phyloP scores from a whole-genome alignment of 805 yeast genomes.

The Priceomyces medius region DNA sequence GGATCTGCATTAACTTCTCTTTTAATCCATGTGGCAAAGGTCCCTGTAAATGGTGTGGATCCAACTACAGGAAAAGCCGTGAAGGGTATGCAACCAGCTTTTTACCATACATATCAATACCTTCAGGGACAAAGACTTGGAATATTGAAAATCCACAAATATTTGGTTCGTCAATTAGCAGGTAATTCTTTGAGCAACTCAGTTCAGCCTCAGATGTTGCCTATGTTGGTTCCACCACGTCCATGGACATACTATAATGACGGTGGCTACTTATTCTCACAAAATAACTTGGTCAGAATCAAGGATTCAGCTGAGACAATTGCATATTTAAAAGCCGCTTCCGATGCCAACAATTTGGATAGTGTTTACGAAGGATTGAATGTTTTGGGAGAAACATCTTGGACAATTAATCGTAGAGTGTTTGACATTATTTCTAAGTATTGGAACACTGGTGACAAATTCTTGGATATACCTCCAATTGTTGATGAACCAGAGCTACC shows the following conservation, averaged over 20 bases:
- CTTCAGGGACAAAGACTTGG: slow-evolving; percentile 79
- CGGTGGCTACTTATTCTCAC: slow-evolving; percentile 81
- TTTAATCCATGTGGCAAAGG: slow-evolving; percentile 77
- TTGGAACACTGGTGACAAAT: slow-evolving; percentile 86
- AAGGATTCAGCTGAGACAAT: slow-evolving; percentile 85
- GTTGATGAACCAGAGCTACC: slow-evolving; percentile 46
- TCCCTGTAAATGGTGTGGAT: slow-evolving; percentile 75
- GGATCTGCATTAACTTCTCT: slow-evolving; percentile 79
- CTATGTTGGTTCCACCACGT: slow-evolving; percentile 89
- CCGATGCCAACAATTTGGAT: slow-evolving; percentile 62
- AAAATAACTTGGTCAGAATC: slow-evolving; percentile 65
- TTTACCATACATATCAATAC: slow-evolving; percentile 84
- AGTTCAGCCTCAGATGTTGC: slow-evolving; percentile 82
- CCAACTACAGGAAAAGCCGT: slow-evolving; percentile 71
- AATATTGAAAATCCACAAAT: slow-evolving; percentile 70
- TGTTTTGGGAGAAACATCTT: slow-evolving; percentile 81
- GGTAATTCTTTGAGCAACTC: slow-evolving; percentile 63
- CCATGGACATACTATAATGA: slow-evolving; percentile 80
- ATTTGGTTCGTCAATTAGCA: slow-evolving; percentile 63
- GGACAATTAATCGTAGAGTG: slow-evolving; percentile 83
- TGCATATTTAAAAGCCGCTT: slow-evolving; percentile 86
- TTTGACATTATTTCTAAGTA: slow-evolving; percentile 67
- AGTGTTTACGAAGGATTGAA: slow-evolving; percentile 77
- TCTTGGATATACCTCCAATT: slow-evolving; percentile 64
- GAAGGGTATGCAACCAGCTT: slow-evolving; percentile 83